Evolutionary conservation across 2,329 filamentous ascomycete species (phyloP).

Genomic region (Aspergillus texensis): DNA sequence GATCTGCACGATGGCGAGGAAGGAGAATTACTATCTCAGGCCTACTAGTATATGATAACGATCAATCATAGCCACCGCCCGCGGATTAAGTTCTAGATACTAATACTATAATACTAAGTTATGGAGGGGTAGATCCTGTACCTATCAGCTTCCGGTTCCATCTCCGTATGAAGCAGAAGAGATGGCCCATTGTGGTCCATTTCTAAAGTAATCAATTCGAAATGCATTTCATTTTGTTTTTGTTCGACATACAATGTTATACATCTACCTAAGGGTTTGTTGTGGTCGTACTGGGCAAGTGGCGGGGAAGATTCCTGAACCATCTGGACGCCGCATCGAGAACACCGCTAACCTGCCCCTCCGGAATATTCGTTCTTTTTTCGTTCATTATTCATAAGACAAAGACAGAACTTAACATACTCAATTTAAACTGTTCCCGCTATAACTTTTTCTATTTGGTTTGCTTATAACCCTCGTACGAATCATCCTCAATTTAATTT

Average conservation of each 20-base stretch:
- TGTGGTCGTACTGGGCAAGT: conserved; percentile 2
- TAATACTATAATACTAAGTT: background rate
- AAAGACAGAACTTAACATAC: background rate
- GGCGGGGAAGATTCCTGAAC: conserved; percentile 21
- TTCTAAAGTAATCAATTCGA: background rate
- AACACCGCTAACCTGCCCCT: conserved; percentile 11
- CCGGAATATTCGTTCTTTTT: background rate
- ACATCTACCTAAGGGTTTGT: background rate
- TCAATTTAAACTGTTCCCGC: background rate
- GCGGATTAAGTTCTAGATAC: background rate
- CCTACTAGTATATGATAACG: background rate
- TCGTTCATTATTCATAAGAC: background rate
- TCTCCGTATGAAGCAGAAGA: background rate
- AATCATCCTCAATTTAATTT: background rate
- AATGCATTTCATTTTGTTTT: background rate
- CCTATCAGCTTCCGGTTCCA: background rate
- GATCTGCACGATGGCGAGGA: background rate
- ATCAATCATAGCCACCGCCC: background rate
- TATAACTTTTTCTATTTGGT: conserved; percentile 7
- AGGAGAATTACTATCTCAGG: background rate
- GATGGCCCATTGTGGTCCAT: background rate
- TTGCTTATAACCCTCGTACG: background rate
- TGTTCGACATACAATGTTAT: background rate
- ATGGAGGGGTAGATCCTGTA: background rate
- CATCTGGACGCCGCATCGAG: conserved; percentile 23